Base-by-base conservation (phyloP, 441 rosid genomes). In the Raphanus hybrid region DNA sequence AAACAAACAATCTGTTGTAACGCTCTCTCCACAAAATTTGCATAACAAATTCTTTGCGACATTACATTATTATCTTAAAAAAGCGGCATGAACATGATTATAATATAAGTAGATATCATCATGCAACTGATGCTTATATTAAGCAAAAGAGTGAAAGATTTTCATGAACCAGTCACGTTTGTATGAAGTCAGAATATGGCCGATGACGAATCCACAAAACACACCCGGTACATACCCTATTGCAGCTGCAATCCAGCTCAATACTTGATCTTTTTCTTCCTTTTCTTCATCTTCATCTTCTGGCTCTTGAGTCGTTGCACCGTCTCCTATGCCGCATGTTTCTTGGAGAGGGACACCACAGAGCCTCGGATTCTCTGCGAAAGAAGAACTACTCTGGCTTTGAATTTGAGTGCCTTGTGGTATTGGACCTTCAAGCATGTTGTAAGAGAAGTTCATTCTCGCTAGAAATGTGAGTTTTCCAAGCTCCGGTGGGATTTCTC, bases 401-500 rank as follows among this genome's bases (percentile, higher is more conserved):
- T 61, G 59, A 72, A 72, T 52, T 15, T 72, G 76, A 45, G 76
- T 62, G 7, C 76, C 69, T 32, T 62, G 43, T 48, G 75, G 75
- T 43, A 71, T 71, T 48, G 27, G 59, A 62, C 75, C 75, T 71
- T 60, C 16, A 8, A 73, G 62, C 3, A 0, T 16, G 76, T 73
- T 73, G 62, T 48, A 48, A 7, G 76, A 73, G 63, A 73, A 52
- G 68, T 73, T 52, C 34, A 63, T 63, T 34, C 52, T 3, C 8
- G 18, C 60, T 0, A 73, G n/a, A 73, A 69, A 75, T 16, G 18
- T 68, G 43, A 87, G 78, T 3, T 69, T 70, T 0, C 65, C 35
- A 2, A 88, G 67, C 5, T 86, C 57, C 45, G 12, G 29, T 15
- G 87, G 85, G 16, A 88, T 85, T 71, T 75, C 0, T 1, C 85